These are phyloP conservation scores for Physcomitrellopsis africana DNA, from an alignment of 225 moss, liverwort and hornwort genomes.

Conservation along the genomic window DNA sequence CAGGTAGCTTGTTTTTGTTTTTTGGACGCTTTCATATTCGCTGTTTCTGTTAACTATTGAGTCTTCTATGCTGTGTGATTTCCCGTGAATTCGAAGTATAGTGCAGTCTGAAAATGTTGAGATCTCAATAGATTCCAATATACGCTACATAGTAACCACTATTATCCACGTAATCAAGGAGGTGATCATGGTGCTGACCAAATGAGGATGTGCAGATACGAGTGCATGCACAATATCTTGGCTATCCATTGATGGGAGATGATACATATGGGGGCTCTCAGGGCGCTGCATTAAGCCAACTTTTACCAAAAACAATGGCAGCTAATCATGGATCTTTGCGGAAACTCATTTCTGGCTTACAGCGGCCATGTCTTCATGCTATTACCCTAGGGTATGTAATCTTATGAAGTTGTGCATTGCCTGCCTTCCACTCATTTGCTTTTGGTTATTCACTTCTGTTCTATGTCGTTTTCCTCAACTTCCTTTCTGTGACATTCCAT, in stretches of 20 bases:
- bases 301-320: slow-evolving; percentile 60
- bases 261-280: slow-evolving; percentile 86
- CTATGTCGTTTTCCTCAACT: not conserved
- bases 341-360: slow-evolving; percentile 72
- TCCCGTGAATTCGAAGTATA: not conserved
- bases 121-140: slow-evolving; percentile 1
- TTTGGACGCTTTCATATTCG: not conserved
- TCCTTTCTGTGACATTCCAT: not conserved
- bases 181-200: slow-evolving; percentile 1
- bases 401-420: not conserved
- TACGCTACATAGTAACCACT: not conserved
- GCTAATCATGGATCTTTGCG: slow-evolving; percentile 69
- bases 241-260: slow-evolving; percentile 89
- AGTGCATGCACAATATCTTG: slow-evolving; percentile 94
- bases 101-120: not conserved
- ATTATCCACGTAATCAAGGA: not conserved
- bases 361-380: slow-evolving; percentile 95
- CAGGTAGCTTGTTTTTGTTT: slow-evolving; percentile 56
- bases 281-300: slow-evolving; percentile 75
- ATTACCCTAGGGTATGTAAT: slow-evolving; percentile 79
- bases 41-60: not conserved
- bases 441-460: slow-evolving; percentile 8
- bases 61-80: not conserved
- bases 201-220: slow-evolving; percentile 67
- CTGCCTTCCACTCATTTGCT: slow-evolving; percentile 1